Evolutionary conservation across 306 rosid species (phyloP).

Genomic region (Mimosa bimucronata): DNA sequence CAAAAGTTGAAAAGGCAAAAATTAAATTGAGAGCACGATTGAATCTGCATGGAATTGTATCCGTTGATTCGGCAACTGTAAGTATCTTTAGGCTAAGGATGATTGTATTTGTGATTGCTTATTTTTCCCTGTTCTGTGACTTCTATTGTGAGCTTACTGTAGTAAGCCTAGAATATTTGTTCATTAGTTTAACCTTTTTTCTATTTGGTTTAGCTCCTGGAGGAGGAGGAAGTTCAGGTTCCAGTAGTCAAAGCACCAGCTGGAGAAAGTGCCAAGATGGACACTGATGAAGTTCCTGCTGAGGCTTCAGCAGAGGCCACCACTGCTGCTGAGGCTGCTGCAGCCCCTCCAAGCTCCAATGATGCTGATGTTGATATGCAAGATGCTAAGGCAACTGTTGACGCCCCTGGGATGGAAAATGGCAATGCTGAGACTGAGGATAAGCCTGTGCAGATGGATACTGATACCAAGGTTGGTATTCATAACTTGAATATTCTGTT

Average conservation of each 20-base stretch:
- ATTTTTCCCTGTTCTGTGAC: neutral
- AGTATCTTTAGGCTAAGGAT: constrained; percentile 40
- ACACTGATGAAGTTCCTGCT: constrained; percentile 70
- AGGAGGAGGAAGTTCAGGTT: constrained; percentile 87
- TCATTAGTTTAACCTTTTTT: neutral
- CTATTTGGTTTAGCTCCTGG: constrained; percentile 62
- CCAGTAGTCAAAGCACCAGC: constrained; percentile 66
- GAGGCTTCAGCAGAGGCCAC: constrained; percentile 49
- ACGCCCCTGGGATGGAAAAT: constrained; percentile 60
- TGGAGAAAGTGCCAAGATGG: constrained; percentile 66
- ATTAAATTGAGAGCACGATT: constrained; percentile 78
- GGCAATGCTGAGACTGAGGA: constrained; percentile 71
- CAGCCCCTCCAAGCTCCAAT: constrained; percentile 50
- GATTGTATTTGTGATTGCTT: neutral
- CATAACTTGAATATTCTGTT: neutral
- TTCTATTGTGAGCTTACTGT: neutral
- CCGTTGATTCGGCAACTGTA: constrained; percentile 77
- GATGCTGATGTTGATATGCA: constrained; percentile 77
- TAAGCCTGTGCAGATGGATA: constrained; percentile 82
- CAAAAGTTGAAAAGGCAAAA: constrained; percentile 65
- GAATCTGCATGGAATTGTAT: constrained; percentile 81
- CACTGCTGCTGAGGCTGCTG: constrained; percentile 43
- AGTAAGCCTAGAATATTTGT: neutral
- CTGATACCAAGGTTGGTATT: constrained; percentile 71
- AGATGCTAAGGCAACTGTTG: constrained; percentile 68